phyloP scores from a whole-genome alignment of 2,329 filamentous ascomycete genomes.

The Mollisia scopiformis region DNA sequence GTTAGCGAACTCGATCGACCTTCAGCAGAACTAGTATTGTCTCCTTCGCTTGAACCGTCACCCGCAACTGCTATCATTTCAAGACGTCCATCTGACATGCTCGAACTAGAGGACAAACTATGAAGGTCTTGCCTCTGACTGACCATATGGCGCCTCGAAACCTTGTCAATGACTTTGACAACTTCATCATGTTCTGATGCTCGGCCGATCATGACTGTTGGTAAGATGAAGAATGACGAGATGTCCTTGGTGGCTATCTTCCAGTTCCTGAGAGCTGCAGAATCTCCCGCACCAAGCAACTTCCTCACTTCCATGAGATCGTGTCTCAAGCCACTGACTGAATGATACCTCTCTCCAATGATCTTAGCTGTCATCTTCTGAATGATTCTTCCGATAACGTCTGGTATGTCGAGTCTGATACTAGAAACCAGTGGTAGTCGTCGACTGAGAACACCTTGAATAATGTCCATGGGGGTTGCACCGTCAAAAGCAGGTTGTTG shows the following conservation, averaged over 20 bases:
- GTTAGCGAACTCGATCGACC: conserved; percentile 38
- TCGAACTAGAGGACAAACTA: conserved; percentile 57
- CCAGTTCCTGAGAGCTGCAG: conserved; percentile 71
- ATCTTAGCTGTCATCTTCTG: conserved; percentile 92
- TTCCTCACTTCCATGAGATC: conserved; percentile 77
- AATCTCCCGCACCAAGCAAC: conserved; percentile 75
- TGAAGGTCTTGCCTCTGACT: conserved; percentile 45
- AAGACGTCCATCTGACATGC: conserved; percentile 46
- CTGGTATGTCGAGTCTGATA: conserved; percentile 81
- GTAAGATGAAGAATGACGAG: conserved; percentile 89
- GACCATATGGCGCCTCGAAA: conserved; percentile 65
- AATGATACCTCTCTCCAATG: conserved; percentile 87
- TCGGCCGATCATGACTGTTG: conserved; percentile 79
- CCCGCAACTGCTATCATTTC: conserved; percentile 38
- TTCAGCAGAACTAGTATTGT: conserved; percentile 58
- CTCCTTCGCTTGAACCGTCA: conserved; percentile 55
- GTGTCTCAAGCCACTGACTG: conserved; percentile 80
- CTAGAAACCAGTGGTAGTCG: conserved; percentile 77
- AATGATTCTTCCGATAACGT: conserved; percentile 80
- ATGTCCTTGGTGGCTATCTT: conserved; percentile 82
- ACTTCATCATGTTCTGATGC: conserved; percentile 72
- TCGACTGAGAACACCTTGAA: conserved; percentile 83
- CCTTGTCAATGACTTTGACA: conserved; percentile 74
- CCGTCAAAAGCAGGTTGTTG: conserved; percentile 82
- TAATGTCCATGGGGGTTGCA: conserved; percentile 81